Base-by-base conservation (phyloP, 306 rosid species). In the Pachyrhizus erosus region DNA sequence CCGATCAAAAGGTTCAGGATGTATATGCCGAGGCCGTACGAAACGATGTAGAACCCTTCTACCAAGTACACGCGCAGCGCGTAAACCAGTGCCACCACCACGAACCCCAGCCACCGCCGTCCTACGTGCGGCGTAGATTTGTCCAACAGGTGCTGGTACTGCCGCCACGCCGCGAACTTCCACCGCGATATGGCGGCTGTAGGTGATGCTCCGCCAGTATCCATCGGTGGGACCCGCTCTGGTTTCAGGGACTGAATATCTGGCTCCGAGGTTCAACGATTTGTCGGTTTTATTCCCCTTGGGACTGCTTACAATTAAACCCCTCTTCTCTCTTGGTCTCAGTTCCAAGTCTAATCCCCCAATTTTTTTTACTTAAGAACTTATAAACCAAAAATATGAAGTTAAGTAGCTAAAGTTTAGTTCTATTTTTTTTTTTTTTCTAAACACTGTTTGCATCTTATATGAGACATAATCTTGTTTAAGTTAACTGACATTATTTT, bases 11-110 rank as follows among this genome's bases (percentile, higher is more conserved):
- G 94, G 87, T 95, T 95, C 57, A 95, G 93, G 75, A 95, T 83
- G 86, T 95, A 95, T 83, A 95, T 95, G 60, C 99, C 99, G 1
- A 95, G 80, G 0, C 96, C 99, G 76, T 95, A 95, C 5, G 99
- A 91, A 3, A 95, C 94, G 82, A 95, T 79, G 89, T 93, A 95
- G 93, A 95, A 95, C 1, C 98, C 98, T 76, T 95, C 82, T 33
- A 93, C 86, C 9, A 93, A 58, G 87, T 87, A 93, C 11, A 95
- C 98, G 40, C 98, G 97, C 11, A 95, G 4, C 8, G 82, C 86
- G 88, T 95, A 95, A 83, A 91, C 21, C 26, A 79, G 37, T 33
- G 89, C 97, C 17, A 90, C 76, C 34, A 42, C 76, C 5, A 88
- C 23, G 71, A 75, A 83, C n/a, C 86, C 95, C 70, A 89, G 60